Percentiles rank a stretch among this genome's conserved stretches.
Conservation (phyloP, 1,139 yeast species). For the Arxiozyma heterogenica region DNA sequence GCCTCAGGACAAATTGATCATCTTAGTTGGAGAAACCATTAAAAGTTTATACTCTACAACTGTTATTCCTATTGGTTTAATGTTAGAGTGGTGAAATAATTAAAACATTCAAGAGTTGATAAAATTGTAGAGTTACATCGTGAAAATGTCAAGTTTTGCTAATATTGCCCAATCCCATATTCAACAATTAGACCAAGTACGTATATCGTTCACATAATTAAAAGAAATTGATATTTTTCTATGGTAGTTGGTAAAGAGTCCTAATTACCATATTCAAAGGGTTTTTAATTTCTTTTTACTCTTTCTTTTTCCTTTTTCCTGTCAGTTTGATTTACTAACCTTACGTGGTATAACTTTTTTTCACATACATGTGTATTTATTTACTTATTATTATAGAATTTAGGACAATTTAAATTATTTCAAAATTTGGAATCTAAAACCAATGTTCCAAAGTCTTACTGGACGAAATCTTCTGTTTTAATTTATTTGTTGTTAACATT, state of each 20-base stretch:
- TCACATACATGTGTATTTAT: background rate
- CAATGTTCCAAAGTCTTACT: constrained; percentile 80
- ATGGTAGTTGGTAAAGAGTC: background rate
- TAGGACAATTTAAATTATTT: constrained; percentile 32
- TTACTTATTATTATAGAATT: constrained; percentile 5
- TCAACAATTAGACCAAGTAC: constrained; percentile 21
- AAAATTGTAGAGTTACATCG: constrained; percentile 9
- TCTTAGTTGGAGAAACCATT: no score
- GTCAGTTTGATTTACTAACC: background rate
- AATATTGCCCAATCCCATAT: constrained; percentile 22
- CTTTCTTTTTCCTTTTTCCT: background rate
- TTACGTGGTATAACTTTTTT: background rate
- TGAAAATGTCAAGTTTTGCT: constrained; percentile 19
- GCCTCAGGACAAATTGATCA: no score
- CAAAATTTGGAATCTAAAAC: constrained; percentile 54
- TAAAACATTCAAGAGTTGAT: no score
- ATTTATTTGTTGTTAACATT: constrained; percentile 69
- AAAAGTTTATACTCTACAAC: no score
- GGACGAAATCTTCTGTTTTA: constrained; percentile 55
- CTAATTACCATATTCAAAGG: background rate
- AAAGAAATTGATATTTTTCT: background rate
- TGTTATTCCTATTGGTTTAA: no score
- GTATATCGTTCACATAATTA: constrained; percentile 4
- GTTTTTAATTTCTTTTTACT: background rate
- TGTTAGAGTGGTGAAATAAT: no score